phyloP scores from a whole-genome alignment of 2,329 filamentous ascomycete species.

The Fusarium longipes region DNA sequence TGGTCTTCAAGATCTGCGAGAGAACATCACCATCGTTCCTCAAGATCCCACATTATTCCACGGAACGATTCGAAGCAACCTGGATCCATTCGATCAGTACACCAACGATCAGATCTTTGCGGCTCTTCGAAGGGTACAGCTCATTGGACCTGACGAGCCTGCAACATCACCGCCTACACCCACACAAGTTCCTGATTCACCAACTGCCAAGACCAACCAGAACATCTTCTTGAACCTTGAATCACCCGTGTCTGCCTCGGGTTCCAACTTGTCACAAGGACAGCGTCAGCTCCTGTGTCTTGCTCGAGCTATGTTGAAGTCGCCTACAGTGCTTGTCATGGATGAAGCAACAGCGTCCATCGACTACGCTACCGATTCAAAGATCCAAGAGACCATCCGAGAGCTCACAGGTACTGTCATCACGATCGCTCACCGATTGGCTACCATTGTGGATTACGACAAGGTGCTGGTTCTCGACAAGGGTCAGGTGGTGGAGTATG shows the following conservation, averaged over 20 bases:
- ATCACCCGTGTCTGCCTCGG: conserved; percentile 87
- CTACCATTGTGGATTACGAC: conserved; percentile 98
- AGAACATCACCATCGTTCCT: conserved; percentile 96
- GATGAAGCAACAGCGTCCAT: conserved; percentile 98
- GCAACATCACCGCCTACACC: conserved; percentile 47
- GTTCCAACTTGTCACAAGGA: conserved; percentile 93
- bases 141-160: conserved; percentile 74
- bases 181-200: conserved; percentile 42
- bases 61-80: conserved; percentile 89
- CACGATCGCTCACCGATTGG: conserved; percentile 93
- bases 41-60: conserved; percentile 96
- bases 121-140: conserved; percentile 86
- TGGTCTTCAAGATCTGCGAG: conserved; percentile 90
- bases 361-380: conserved; percentile 93
- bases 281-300: conserved; percentile 95
- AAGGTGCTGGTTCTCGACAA: conserved; percentile 95
- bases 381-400: conserved; percentile 97
- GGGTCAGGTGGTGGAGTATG: conserved; percentile 87
- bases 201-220: conserved; percentile 77
- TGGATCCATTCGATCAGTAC: conserved; percentile 91
- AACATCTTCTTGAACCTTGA: conserved; percentile 92
- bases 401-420: conserved; percentile 93
- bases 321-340: conserved; percentile 95
- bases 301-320: conserved; percentile 90
- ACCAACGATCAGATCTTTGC: conserved; percentile 91